Evolutionary conservation across 768 basidiomycete genomes (phyloP), one percentile per base, ranked within the genome.

Genomic region (Trametes gibbosa): DNA sequence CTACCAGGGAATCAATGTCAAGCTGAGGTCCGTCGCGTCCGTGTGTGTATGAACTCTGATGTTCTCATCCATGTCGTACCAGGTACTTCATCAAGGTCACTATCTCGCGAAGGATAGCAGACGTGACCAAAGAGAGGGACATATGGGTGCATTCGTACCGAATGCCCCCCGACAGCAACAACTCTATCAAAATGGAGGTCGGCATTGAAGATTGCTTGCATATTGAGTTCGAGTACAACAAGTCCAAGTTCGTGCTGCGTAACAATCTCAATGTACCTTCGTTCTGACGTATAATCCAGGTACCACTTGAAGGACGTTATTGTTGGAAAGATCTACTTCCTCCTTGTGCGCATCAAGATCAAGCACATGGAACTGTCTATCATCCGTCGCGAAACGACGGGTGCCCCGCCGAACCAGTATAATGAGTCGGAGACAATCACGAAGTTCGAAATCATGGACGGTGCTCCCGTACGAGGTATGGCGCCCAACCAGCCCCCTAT

Each of bases 361-460:
- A 98, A 99, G 75, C 95, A 98, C 67, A 98, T 98, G 96, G 95
- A 99, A 71, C 80, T 98, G 25, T 98, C 95, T 16, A 98, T 98
- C 70, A 98, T 99, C 65, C 87, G 96, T 39, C 84, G 95, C 21
- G 97, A 98, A 74, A 99, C 97, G 21, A 98, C 96, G 0, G 96
- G 96, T 13, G 83, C 95, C 14, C 92, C 92, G 2, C 97, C 97
- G n/a, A 99, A 98, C 68, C 95, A 95, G 75, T 98, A 99, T 73
- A 99, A 98, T 71, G 96, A 99, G 73, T 93, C 90, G 68, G 95
- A 98, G 72, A 98, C 95, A 8, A 98, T 99, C 68, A 98, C 97
- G 9, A 98, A 98, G 75, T 98, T 98, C 69, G 97, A 98, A 75
- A 97, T 98, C 65, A 97, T 97, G 95, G 95, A 98, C 71, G 95